Evolutionary conservation across 768 basidiomycete species (phyloP).

Genomic region (Rhodosporidiobolus odoratus): DNA sequence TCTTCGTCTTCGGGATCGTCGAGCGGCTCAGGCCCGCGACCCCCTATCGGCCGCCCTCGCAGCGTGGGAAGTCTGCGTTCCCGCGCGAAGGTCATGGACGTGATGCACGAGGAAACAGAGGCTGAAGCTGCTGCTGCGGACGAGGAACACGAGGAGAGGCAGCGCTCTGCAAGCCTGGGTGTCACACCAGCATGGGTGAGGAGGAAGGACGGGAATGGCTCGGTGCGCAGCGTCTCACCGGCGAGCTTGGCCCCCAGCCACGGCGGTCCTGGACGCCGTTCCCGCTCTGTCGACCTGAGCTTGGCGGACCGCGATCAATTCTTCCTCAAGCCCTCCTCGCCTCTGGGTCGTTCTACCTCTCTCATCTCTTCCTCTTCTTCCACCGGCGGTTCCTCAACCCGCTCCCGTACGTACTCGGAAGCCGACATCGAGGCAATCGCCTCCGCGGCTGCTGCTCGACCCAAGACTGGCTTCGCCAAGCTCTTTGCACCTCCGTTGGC

Average conservation of each 20-base stretch:
- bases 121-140: slow-evolving; percentile 23
- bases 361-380: neutral
- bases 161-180: neutral
- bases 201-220: neutral
- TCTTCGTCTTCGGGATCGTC: neutral
- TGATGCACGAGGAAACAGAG: slow-evolving; percentile 19
- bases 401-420: neutral
- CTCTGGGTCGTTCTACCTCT: slow-evolving; percentile 13
- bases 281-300: slow-evolving; percentile 23
- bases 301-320: neutral
- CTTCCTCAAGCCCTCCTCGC: neutral
- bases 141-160: neutral
- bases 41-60: slow-evolving; percentile 5
- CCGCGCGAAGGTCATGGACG: slow-evolving; percentile 1
- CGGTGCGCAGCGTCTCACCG: no score
- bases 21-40: neutral
- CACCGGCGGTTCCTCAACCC: neutral
- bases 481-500: slow-evolving; percentile 27
- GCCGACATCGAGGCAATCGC: slow-evolving; percentile 10
- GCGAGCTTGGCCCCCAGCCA: neutral
- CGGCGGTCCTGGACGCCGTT: neutral
- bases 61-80: slow-evolving; percentile 14
- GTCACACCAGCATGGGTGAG: slow-evolving; percentile 13
- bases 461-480: slow-evolving; percentile 8
- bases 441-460: neutral